Evolutionary conservation across 225 moss, liverwort and hornwort genomes (phyloP).

Genomic region (Antitrichia curtipendula): DNA sequence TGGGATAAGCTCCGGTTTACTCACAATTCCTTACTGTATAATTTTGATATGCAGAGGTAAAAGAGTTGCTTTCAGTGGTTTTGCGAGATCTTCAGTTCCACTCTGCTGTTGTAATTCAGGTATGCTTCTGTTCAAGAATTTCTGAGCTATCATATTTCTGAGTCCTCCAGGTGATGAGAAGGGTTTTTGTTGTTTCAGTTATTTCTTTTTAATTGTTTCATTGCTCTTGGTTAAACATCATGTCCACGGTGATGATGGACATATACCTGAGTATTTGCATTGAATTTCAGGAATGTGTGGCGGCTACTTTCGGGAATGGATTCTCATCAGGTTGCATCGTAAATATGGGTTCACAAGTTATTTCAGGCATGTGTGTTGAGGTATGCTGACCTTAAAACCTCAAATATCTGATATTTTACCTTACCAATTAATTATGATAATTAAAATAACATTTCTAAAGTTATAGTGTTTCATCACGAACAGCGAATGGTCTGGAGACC

Average conservation of each 20-base stretch:
- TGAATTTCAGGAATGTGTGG: slow-evolving; percentile 70
- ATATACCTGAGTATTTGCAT: not conserved
- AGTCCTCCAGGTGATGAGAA: not conserved
- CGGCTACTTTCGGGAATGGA: slow-evolving; percentile 95
- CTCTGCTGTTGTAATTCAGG: slow-evolving; percentile 95
- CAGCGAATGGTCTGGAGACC: not conserved
- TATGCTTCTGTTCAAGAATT: slow-evolving; percentile 1
- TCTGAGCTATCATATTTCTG: not conserved
- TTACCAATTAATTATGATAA: not conserved
- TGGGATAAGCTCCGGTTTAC: not conserved
- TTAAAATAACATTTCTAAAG: not conserved
- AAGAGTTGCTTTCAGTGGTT: slow-evolving; percentile 77
- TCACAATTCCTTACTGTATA: not conserved
- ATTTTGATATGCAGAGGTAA: slow-evolving; percentile 54
- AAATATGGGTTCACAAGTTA: slow-evolving; percentile 96
- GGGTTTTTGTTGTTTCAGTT: not conserved
- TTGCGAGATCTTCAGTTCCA: slow-evolving; percentile 84
- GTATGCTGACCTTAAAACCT: slow-evolving; percentile 11
- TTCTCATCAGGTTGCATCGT: slow-evolving; percentile 94
- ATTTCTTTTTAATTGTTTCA: not conserved
- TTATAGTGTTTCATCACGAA: not conserved
- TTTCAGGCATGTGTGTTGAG: slow-evolving; percentile 92
- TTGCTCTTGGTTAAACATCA: not conserved
- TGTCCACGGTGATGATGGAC: not conserved
- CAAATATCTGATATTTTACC: not conserved